Percentiles rank a stretch among this genome's conserved stretches.
Conservation (phyloP, 495 filamentous ascomycete genomes). For the Talaromyces wortmannii region DNA sequence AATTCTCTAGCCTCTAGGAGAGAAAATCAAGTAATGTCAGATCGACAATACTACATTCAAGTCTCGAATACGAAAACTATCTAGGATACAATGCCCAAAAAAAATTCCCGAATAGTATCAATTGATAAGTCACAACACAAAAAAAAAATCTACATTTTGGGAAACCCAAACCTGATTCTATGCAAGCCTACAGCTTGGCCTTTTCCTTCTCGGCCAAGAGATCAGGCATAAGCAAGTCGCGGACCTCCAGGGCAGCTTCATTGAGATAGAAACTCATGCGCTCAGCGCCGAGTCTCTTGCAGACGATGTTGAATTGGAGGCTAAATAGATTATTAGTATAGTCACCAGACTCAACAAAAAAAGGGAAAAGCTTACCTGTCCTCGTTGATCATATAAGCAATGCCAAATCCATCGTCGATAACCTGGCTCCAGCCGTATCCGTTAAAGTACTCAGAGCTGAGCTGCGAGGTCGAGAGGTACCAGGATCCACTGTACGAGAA, state of each 20-base stretch:
- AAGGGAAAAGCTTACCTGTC: constrained; percentile 47
- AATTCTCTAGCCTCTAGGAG: too few relatives aligned
- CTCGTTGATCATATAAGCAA: constrained; percentile 99
- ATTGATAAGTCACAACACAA: neutral
- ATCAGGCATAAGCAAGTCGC: constrained; percentile 81
- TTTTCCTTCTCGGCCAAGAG: constrained; percentile 65
- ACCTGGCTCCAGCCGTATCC: constrained; percentile 99
- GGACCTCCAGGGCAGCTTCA: constrained; percentile 85
- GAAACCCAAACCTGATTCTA: neutral
- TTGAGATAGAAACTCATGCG: constrained; percentile 93
- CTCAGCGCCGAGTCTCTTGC: constrained; percentile 83
- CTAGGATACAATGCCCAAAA: too few relatives aligned
- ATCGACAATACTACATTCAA: too few relatives aligned
- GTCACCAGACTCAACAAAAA: neutral
- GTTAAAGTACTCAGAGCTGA: constrained; percentile 96
- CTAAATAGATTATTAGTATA: constrained; percentile 32
- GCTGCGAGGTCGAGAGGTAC: constrained; percentile 82
- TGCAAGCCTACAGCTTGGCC: constrained; percentile 66
- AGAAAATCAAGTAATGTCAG: too few relatives aligned
- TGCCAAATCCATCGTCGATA: constrained; percentile 90
- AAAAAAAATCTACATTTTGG: neutral
- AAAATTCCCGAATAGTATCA: neutral
- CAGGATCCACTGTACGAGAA: constrained; percentile 80
- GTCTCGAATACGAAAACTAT: too few relatives aligned
- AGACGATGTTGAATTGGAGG: constrained; percentile 97